A percentile compares a stretch with the other conserved stretches of the same genome.
Evolutionary conservation across 2,329 filamentous ascomycete species (phyloP).

Genomic region (Furcasterigmium furcatum): DNA sequence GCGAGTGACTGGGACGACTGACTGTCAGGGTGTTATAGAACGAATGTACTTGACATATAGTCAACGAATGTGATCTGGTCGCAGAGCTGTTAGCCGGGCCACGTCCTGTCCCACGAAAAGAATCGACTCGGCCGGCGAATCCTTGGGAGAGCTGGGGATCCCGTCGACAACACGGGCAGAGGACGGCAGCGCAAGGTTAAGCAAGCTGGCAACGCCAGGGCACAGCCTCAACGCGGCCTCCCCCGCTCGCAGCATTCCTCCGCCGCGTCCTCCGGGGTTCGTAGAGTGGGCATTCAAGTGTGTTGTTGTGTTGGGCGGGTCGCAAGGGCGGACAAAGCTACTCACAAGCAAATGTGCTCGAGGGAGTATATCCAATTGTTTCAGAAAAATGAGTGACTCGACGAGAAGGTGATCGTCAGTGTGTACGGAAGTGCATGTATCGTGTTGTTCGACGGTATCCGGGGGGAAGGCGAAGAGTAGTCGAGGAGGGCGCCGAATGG

Average conservation of each 20-base stretch:
- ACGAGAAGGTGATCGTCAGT: constrained; percentile 9
- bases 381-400: constrained; percentile 13
- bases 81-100: background rate
- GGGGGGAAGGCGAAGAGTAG: background rate
- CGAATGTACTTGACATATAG: constrained; percentile 59
- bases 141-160: background rate
- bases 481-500: background rate
- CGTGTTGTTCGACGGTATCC: constrained; percentile 6
- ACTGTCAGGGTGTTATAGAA: constrained; percentile 45
- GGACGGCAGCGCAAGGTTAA: background rate
- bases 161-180: background rate
- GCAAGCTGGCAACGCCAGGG: background rate
- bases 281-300: too few species aligned
- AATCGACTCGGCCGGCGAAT: constrained; percentile 1
- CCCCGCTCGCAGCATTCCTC: constrained; percentile 1
- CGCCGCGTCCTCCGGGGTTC: too few species aligned
- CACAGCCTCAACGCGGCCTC: background rate
- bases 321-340: background rate
- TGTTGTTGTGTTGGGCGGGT: too few species aligned
- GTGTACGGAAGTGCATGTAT: constrained; percentile 4
- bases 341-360: background rate
- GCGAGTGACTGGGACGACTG: constrained; percentile 9
- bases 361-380: background rate
- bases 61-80: constrained; percentile 45
- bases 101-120: background rate